phyloP scores from a whole-genome alignment of 768 basidiomycete genomes.

The Tylopilus felleus region DNA sequence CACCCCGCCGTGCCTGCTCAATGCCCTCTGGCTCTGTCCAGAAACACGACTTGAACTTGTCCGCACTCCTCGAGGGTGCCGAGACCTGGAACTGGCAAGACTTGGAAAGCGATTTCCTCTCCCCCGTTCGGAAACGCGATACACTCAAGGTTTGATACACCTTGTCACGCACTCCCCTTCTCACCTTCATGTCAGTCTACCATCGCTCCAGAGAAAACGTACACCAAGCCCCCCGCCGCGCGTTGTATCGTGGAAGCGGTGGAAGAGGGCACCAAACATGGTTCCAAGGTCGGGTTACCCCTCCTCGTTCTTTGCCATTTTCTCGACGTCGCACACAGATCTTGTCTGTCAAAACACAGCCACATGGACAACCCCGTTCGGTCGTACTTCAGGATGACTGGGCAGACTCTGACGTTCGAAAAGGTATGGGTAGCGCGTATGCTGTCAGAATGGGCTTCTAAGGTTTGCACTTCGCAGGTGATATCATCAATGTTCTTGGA shows the following conservation, averaged over 20 bases:
- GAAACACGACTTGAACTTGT: slow-evolving; percentile 39
- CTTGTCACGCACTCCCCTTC: background rate
- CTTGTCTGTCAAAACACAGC: slow-evolving; percentile 47
- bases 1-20: slow-evolving; percentile 13
- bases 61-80: slow-evolving; percentile 54
- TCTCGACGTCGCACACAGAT: slow-evolving; percentile 34
- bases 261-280: slow-evolving; percentile 29
- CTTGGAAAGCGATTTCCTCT: slow-evolving; percentile 46
- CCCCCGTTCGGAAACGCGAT: slow-evolving; percentile 40
- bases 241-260: slow-evolving; percentile 57
- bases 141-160: slow-evolving; percentile 19
- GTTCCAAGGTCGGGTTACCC: slow-evolving; percentile 19
- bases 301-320: background rate
- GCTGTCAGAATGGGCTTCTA: background rate
- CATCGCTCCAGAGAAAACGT: slow-evolving; percentile 11
- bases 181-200: slow-evolving; percentile 14
- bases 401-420: slow-evolving; percentile 57
- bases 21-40: background rate
- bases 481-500: slow-evolving; percentile 78
- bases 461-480: slow-evolving; percentile 46
- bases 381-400: slow-evolving; percentile 79
- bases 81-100: slow-evolving; percentile 71
- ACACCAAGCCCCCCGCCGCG: slow-evolving; percentile 40
- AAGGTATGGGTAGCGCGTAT: slow-evolving; percentile 42
- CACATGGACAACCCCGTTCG: slow-evolving; percentile 36